Percentiles rank a stretch among this genome's conserved stretches.
phyloP scores from a whole-genome alignment of 1,284 basidiomycete genomes.

The Inonotus obliquus region DNA sequence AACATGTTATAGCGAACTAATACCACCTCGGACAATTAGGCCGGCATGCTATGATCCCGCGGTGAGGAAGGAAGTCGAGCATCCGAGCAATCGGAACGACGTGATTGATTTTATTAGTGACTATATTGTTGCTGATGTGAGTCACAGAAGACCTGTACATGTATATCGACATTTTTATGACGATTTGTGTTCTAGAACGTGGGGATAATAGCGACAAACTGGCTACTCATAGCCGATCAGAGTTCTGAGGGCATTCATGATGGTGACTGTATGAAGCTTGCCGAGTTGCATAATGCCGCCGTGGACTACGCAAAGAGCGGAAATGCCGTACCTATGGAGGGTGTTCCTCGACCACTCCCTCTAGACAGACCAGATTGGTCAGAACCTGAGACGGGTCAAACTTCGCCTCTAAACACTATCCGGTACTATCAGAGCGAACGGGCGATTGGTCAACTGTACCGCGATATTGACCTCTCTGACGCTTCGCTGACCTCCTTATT shows the following conservation, averaged over 20 bases:
- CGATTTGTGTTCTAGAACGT: slow-evolving; percentile 31
- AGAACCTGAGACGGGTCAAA: slow-evolving; percentile 50
- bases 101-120: slow-evolving; percentile 80
- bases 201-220: slow-evolving; percentile 61
- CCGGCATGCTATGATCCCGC: slow-evolving; percentile 48
- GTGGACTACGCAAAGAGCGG: slow-evolving; percentile 76
- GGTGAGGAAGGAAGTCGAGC: slow-evolving; percentile 30
- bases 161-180: slow-evolving; percentile 25
- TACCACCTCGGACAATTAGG: slow-evolving; percentile 28
- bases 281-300: slow-evolving; percentile 60
- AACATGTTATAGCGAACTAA: slow-evolving; percentile 30
- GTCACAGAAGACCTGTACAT: slow-evolving; percentile 55
- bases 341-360: slow-evolving; percentile 47
- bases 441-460: slow-evolving; percentile 65
- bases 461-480: slow-evolving; percentile 38
- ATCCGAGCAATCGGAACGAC: slow-evolving; percentile 58
- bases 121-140: slow-evolving; percentile 75
- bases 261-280: slow-evolving; percentile 54
- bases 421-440: slow-evolving; percentile 68
- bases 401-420: slow-evolving; percentile 38
- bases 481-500: neutral
- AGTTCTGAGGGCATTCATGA: slow-evolving; percentile 50
- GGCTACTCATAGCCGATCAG: slow-evolving; percentile 70
- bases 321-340: slow-evolving; percentile 50
- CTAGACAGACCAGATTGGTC: slow-evolving; percentile 75